phyloP scores from a whole-genome alignment of 306 rosid species.

The Castanopsis chinensis region DNA sequence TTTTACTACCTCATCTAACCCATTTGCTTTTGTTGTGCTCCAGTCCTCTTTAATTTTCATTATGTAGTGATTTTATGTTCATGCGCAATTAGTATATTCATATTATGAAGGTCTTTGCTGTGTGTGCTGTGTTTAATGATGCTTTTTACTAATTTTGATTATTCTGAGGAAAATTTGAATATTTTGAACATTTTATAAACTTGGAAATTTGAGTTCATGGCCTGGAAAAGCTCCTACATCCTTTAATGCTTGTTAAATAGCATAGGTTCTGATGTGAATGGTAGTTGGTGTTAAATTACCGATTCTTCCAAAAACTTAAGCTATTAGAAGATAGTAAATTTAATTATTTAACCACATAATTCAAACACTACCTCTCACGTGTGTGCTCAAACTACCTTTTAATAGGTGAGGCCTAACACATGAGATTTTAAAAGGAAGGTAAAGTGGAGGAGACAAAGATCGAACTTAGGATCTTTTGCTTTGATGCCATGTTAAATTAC shows the following conservation, averaged over 20 bases:
- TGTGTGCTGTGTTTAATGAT: not conserved
- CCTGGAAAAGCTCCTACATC: not conserved
- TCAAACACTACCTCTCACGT: too few relatives aligned
- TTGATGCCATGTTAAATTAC: too few relatives aligned
- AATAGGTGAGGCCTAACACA: too few relatives aligned
- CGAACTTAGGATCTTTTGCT: too few relatives aligned
- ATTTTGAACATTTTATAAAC: not conserved
- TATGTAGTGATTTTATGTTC: too few relatives aligned
- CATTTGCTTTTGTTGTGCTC: not conserved
- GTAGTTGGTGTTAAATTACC: not conserved
- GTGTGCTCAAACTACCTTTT: too few relatives aligned
- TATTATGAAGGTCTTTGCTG: not conserved
- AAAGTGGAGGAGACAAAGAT: too few relatives aligned
- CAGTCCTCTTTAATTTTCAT: not conserved
- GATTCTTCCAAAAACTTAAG: too few relatives aligned
- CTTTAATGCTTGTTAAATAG: not conserved
- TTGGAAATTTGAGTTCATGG: not conserved
- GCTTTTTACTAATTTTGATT: not conserved
- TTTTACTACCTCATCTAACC: not conserved
- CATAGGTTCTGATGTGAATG: not conserved
- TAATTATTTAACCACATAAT: too few relatives aligned
- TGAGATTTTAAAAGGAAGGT: too few relatives aligned
- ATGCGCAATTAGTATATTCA: too few relatives aligned
- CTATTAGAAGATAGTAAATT: too few relatives aligned
- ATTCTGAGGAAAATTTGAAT: not conserved